These are phyloP conservation scores for Castanea sativa DNA, from an alignment of 306 rosid genomes.

Conservation along the genomic window DNA sequence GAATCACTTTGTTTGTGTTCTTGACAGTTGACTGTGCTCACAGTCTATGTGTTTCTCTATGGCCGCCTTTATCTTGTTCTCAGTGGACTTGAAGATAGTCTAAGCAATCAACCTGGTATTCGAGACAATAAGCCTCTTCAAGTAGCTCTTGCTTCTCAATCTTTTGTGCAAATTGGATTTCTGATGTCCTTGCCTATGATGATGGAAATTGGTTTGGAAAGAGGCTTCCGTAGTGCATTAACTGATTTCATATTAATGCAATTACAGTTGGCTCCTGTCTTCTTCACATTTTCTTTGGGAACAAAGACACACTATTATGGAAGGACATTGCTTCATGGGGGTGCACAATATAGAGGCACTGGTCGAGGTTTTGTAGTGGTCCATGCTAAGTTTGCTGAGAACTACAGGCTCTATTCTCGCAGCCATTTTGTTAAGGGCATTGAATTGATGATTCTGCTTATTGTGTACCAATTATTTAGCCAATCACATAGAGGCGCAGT, in stretches of 20 bases:
- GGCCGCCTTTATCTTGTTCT: conserved; percentile 95
- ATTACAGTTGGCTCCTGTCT: conserved; percentile 84
- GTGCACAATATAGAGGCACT: conserved; percentile 91
- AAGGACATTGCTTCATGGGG: conserved; percentile 97
- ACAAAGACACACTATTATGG: conserved; percentile 97
- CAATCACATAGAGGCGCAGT: conserved; percentile 57
- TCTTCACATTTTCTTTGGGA: conserved; percentile 94
- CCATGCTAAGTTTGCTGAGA: conserved; percentile 94
- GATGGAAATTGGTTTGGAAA: conserved; percentile 93
- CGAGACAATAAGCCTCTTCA: conserved; percentile 83
- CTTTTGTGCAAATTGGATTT: conserved; percentile 91
- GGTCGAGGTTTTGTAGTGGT: conserved; percentile 95
- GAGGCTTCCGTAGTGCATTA: conserved; percentile 77
- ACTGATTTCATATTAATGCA: conserved; percentile 93
- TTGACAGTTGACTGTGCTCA: conserved; percentile 83
- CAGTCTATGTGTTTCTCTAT: conserved; percentile 81
- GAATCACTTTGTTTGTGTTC: conserved; percentile 25
- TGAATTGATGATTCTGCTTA: conserved; percentile 87
- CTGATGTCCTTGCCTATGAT: conserved; percentile 93
- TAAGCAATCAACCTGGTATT: conserved; percentile 50
- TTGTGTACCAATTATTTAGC: conserved; percentile 82
- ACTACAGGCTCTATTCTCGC: conserved; percentile 88
- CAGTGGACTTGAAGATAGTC: conserved; percentile 76
- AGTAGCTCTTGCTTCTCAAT: conserved; percentile 94
- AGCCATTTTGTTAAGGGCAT: conserved; percentile 97